A percentile compares a stretch with the other conserved stretches of the same genome.
Conservation (phyloP, 768 basidiomycete genomes). For the Paxillus rubicundulus region DNA sequence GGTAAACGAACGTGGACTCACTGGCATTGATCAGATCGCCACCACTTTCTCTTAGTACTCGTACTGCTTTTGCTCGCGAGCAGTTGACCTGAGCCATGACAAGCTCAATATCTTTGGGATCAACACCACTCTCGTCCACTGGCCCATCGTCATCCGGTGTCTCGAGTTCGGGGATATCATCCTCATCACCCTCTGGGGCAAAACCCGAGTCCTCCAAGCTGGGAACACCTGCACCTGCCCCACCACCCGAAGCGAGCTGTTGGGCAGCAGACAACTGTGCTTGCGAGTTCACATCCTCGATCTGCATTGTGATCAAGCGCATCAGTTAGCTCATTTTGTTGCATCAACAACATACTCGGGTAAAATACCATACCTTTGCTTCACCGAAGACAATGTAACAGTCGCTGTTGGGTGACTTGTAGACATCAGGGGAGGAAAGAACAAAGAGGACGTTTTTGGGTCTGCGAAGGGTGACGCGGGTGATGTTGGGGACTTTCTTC, state of each 20-base stretch:
- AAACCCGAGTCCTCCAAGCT: conserved; percentile 51
- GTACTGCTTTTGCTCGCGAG: conserved; percentile 88
- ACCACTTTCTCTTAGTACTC: conserved; percentile 84
- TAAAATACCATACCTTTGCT: conserved; percentile 62
- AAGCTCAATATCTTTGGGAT: conserved; percentile 92
- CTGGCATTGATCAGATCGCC: conserved; percentile 97
- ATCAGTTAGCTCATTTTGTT: not conserved
- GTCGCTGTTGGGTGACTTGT: conserved; percentile 96
- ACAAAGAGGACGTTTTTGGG: conserved; percentile 97
- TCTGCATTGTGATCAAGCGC: conserved; percentile 37
- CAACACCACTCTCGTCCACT: conserved; percentile 84
- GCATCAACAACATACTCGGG: conserved; percentile 1
- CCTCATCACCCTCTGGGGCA: conserved; percentile 56
- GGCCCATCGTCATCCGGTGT: conserved; percentile 77
- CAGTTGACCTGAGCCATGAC: conserved; percentile 89
- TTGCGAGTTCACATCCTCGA: conserved; percentile 85
- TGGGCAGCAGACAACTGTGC: conserved; percentile 77
- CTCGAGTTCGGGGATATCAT: conserved; percentile 83
- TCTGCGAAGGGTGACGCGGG: conserved; percentile 89
- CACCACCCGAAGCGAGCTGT: conserved; percentile 60
- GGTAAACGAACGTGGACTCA: conserved; percentile 44
- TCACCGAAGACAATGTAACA: conserved; percentile 99
- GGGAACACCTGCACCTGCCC: conserved; percentile 40
- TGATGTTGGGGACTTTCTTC: conserved; percentile 91
- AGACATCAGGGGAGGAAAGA: conserved; percentile 91